Conservation (phyloP, 1,284 basidiomycete genomes). For the Malassezia yamatoensis region DNA sequence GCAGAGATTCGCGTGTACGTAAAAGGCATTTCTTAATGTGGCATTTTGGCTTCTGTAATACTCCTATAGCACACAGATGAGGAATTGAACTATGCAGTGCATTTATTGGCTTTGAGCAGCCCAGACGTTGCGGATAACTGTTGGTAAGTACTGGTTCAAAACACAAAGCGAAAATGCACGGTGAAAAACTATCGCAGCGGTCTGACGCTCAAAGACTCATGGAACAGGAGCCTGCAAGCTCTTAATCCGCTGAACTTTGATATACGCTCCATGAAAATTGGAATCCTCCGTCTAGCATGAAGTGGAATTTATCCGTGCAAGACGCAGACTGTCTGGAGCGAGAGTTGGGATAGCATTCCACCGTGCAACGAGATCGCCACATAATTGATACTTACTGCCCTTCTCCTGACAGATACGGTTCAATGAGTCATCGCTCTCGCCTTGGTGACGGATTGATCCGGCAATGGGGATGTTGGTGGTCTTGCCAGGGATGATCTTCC, state of each 20-base stretch:
- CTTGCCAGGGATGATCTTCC: constrained; percentile 68
- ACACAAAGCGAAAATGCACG: not conserved
- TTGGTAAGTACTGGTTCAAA: not conserved
- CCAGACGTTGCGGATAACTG: constrained; percentile 44
- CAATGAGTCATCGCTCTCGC: constrained; percentile 92
- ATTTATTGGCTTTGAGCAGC: constrained; percentile 24
- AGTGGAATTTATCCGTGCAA: constrained; percentile 19
- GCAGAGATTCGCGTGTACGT: too few species aligned
- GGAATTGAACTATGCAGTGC: not conserved
- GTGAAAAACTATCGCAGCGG: constrained; percentile 31
- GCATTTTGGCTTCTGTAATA: not conserved
- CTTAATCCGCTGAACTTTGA: constrained; percentile 34
- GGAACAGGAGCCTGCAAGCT: constrained; percentile 31
- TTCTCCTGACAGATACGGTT: constrained; percentile 93
- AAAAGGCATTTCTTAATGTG: not conserved
- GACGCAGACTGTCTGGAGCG: constrained; percentile 46
- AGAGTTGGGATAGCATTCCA: not conserved
- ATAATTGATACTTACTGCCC: constrained; percentile 64
- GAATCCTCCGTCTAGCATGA: constrained; percentile 39
- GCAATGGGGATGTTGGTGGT: constrained; percentile 87
- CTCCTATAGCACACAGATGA: not conserved
- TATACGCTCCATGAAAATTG: constrained; percentile 37
- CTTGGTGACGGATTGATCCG: constrained; percentile 85
- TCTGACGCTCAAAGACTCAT: constrained; percentile 44
- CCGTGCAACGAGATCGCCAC: constrained; percentile 1